Evolutionary conservation across 257 asterid species (phyloP), one percentile per base, ranked within the genome.

Genomic region (Forsythia viridissima): DNA sequence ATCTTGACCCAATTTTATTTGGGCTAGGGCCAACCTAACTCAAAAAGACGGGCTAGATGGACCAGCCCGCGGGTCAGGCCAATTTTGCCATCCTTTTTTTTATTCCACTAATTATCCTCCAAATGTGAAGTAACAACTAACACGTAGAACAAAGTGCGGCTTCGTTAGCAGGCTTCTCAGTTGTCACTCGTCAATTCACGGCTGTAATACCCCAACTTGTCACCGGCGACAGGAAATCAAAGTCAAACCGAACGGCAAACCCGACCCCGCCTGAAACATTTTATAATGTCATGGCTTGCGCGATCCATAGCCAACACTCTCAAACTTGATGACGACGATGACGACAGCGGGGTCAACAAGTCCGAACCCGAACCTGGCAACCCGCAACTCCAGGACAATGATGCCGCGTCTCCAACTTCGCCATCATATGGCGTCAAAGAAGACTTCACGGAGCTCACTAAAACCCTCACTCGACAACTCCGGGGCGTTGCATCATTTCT

Each of bases 401-500:
- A 81, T 68, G 71, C 70, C 0, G 57, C 92, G 41, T 86, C 94
- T 16, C 91, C 93, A 55, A 73, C 83, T 9, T 85, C 94, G 6
- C 85, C 91, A 20, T 82, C 96, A 6, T 95, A 97, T 68, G 98
- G 99, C 75, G 99, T 96, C 63, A 92, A 90, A 73, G 98, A 94
- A 61, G 99, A 96, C 81, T 86, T 96, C n/a, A 91, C 99, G 20
- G 99, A 92, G 91, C 84, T 96, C 75, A 89, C 91, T 70, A 91
- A 90, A 82, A 90, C 98, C 87, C 87, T 94, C 66, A 87, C 91
- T 76, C 96, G 99, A 76, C 98, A 93, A 77, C 90, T 96, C 52
- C 92, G 98, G 97, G 98, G 99, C 78, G 97, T 96, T 11, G 97
- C 99, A n/a, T 92, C 99, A 6, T 93, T 93, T 82, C 84, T 96